Conservation (phyloP, 1,284 basidiomycete genomes). For the Microbotryum saponariae region DNA sequence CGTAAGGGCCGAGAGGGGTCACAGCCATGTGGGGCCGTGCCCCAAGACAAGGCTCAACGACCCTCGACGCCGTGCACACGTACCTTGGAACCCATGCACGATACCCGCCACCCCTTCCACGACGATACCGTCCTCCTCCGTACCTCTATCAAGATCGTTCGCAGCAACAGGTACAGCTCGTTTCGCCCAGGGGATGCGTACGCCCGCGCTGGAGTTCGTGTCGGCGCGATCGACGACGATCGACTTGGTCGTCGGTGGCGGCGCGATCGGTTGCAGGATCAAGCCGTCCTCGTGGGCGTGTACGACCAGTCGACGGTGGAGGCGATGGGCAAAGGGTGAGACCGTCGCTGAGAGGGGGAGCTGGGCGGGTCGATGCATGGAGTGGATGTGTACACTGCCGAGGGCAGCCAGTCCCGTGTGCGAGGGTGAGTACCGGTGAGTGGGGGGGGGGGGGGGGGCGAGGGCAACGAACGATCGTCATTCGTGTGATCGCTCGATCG, state of each 20-base stretch:
- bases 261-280: constrained; percentile 11
- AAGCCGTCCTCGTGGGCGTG: constrained; percentile 2
- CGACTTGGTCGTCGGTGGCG: not conserved
- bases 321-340: constrained; percentile 2
- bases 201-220: not conserved
- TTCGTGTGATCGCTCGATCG: too few species aligned
- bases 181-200: constrained; percentile 14
- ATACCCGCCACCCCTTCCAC: constrained; percentile 29
- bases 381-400: not conserved
- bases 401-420: not conserved
- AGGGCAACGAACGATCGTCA: too few species aligned
- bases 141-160: constrained; percentile 46
- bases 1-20: too few species aligned
- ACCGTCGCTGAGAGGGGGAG: constrained; percentile 1
- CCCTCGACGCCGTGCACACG: constrained; percentile 49
- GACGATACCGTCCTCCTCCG: constrained; percentile 20
- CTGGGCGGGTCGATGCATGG: not conserved
- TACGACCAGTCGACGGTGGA: constrained; percentile 10
- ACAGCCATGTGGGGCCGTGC: too few species aligned
- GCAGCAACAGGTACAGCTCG: not conserved
- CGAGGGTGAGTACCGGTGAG: too few species aligned
- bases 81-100: constrained; percentile 48
- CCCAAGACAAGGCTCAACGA: constrained; percentile 46
- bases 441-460: too few species aligned
- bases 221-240: not conserved